Evolutionary conservation across 2,329 filamentous ascomycete genomes (phyloP), one percentile per base, ranked within the genome.

Genomic region (Zymoseptoria tritici): DNA sequence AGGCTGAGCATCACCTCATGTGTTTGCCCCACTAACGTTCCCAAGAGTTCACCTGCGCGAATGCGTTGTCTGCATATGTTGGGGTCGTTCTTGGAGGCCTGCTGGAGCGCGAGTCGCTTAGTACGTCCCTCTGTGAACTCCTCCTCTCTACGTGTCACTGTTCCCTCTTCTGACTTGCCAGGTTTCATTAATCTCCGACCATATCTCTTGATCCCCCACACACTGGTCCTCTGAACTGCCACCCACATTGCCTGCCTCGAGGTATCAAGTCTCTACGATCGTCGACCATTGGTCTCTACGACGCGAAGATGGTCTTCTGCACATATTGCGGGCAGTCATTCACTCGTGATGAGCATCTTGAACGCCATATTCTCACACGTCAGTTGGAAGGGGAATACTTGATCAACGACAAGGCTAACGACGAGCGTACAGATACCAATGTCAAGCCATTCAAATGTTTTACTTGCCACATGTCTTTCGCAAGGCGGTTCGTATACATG

Each of bases 391-490:
- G 21, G n/a, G 22, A 29, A n/a, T 29, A 24, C 26, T 62, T 62
- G 31, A 64, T 54, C 53, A 7, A 54, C 29, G 21, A 53, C 22
- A 8, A 53, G 49, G 49, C 26, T 46, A 46, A 46, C 13, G 13
- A 46, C 36, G 13, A 13, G 36, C 36, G 36, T 46, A 9, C 64
- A 80, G 78, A 81, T 64, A 81, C 79, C 57, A 80, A 81, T 67
- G 78, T 81, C n/a, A 81, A 81, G 70, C 79, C 79, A 2, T 81
- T 80, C 74, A 81, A 80, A 71, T 81, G 79, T 70, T 79, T 79
- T 61, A 80, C 77, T 42, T 81, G 79, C 66, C 79, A 81, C 62
- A 81, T 81, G 79, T 80, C 78, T 60, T 81, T 81, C 66, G 79
- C 79, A 63, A 72, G 79, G 64, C 74, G 79, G 79, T 81, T 68